phyloP scores from a whole-genome alignment of 805 yeast genomes.

The Starmerella lactis-condensi region DNA sequence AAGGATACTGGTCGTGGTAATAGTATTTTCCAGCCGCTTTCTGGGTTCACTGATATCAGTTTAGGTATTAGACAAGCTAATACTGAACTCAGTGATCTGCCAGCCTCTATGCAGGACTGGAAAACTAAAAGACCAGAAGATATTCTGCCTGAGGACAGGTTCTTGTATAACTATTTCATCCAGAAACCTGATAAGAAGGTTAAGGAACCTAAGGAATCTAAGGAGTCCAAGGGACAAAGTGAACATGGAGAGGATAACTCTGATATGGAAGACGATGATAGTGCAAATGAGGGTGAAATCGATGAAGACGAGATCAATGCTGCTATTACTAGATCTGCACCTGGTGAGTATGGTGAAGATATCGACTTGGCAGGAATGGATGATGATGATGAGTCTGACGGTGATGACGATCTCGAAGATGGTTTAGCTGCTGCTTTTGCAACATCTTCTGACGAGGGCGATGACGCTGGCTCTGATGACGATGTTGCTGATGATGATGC shows the following conservation, averaged over 20 bases:
- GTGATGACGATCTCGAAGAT: constrained; percentile 23
- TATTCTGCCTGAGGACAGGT: constrained; percentile 70
- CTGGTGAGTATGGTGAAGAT: constrained; percentile 48
- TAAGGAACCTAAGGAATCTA: constrained; percentile 5
- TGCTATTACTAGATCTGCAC: constrained; percentile 56
- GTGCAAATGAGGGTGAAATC: constrained; percentile 9
- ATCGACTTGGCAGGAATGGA: constrained; percentile 19
- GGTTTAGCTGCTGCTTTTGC: constrained; percentile 20
- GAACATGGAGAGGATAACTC: constrained; percentile 20
- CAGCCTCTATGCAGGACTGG: constrained; percentile 82
- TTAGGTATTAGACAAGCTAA: constrained; percentile 20
- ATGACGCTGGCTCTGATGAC: constrained; percentile 16
- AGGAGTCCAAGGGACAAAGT: constrained; percentile 17
- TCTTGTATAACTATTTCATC: constrained; percentile 71
- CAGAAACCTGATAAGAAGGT: constrained; percentile 22
- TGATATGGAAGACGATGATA: constrained; percentile 25
- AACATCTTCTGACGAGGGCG: constrained; percentile 15
- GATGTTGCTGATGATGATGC: constrained; percentile 35
- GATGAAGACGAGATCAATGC: constrained; percentile 62
- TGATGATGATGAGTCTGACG: constrained; percentile 27
- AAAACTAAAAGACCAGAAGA: constrained; percentile 35
- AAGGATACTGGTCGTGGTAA: constrained; percentile 59
- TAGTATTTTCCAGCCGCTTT: constrained; percentile 94
- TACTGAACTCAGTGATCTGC: constrained; percentile 39
- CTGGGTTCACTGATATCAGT: constrained; percentile 33